Evolutionary conservation across 208 protist genomes (phyloP).

Genomic region (Trypanosoma lewisi): DNA sequence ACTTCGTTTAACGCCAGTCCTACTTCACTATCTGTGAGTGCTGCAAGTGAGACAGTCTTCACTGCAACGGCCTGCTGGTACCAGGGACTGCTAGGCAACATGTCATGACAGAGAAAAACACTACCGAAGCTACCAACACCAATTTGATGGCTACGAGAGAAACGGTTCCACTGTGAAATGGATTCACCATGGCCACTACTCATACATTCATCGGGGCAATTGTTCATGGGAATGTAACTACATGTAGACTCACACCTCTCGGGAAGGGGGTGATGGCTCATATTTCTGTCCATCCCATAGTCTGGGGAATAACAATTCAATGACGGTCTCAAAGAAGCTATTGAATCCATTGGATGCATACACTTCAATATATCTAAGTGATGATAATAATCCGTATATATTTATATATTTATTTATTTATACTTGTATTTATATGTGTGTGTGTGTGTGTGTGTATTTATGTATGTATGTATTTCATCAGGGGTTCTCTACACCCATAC

Average conservation of each 20-base stretch:
- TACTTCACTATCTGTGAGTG: conserved; percentile 61
- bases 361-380: background rate
- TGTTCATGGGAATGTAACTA: background rate
- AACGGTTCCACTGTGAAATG: conserved; percentile 49
- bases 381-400: background rate
- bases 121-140: conserved; percentile 68
- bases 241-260: background rate
- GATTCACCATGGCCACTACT: background rate
- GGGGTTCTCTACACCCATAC: too few species aligned
- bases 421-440: too few species aligned
- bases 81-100: conserved; percentile 21
- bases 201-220: background rate
- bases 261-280: background rate
- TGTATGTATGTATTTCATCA: too few species aligned
- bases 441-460: too few species aligned
- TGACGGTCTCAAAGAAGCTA: too few species aligned
- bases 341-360: too few species aligned
- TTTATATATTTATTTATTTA: background rate
- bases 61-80: conserved; percentile 52
- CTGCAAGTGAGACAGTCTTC: conserved; percentile 56
- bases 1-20: conserved; percentile 79
- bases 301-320: too few species aligned
- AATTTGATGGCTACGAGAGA: conserved; percentile 45
- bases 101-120: conserved; percentile 76
- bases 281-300: background rate